Percentiles rank a stretch among this genome's conserved stretches.
phyloP scores from a whole-genome alignment of 345 rosid species.

The Camelina sativa region DNA sequence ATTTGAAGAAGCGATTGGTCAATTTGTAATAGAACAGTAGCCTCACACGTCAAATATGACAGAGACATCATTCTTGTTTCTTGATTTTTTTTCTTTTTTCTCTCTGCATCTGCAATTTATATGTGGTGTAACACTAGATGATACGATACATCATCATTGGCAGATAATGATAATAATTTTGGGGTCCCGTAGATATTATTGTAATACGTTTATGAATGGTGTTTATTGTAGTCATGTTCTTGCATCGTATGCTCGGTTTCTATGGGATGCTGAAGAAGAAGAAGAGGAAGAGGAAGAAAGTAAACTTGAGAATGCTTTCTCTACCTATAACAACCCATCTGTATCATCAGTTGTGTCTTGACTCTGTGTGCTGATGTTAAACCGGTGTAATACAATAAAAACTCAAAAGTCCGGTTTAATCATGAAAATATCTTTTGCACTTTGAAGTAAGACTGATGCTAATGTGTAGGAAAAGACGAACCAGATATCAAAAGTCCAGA shows the following conservation, averaged over 20 bases:
- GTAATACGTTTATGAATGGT: conserved; percentile 2
- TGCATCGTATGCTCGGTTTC: conserved; percentile 77
- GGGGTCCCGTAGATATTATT: not conserved
- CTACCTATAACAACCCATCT: conserved; percentile 41
- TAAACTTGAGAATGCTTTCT: conserved; percentile 29
- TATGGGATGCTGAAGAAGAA: conserved; percentile 73
- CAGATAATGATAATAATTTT: not conserved
- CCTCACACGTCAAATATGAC: conserved; percentile 31
- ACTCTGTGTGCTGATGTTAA: conserved; percentile 26
- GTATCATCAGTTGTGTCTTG: conserved; percentile 40
- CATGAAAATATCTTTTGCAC: conserved; percentile 23
- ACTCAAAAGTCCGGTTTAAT: conserved; percentile 30
- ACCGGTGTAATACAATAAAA: conserved; percentile 34
- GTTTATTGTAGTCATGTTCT: conserved; percentile 57
- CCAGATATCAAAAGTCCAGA: conserved; percentile 5
- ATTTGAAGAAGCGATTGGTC: conserved; percentile 39
- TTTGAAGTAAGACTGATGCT: conserved; percentile 27
- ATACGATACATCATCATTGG: not conserved
- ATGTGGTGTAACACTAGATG: conserved; percentile 17
- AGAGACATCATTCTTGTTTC: conserved; percentile 13
- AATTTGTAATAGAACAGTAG: conserved; percentile 6
- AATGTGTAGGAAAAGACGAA: conserved; percentile 17
- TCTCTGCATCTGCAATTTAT: conserved; percentile 7
- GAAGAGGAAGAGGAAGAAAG: conserved; percentile 38
- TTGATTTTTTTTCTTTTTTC: not conserved